Conservation (phyloP, 1,139 yeast species). For the Yamadazyma atlantica region DNA sequence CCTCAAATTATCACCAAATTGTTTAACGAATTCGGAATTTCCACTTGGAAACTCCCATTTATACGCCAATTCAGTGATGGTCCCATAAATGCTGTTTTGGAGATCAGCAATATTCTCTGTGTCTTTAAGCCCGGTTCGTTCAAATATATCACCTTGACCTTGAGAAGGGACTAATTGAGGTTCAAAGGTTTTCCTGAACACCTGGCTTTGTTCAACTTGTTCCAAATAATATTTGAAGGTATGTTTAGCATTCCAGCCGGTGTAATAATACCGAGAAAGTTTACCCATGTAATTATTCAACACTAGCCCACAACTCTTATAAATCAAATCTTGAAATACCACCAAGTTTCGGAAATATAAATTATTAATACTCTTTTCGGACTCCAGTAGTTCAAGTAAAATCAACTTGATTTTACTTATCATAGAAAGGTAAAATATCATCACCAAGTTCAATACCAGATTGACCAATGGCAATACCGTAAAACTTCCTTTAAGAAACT, state of each 20-base stretch:
- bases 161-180: not conserved
- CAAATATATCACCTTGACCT: no score
- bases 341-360: not conserved
- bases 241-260: not conserved
- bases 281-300: not conserved
- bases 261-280: not conserved
- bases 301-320: not conserved
- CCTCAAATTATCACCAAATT: no score
- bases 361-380: not conserved
- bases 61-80: not conserved
- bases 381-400: not conserved
- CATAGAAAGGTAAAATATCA: not conserved
- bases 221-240: not conserved
- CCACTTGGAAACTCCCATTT: not conserved
- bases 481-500: not conserved
- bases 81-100: not conserved
- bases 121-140: not conserved
- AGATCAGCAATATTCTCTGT: not conserved
- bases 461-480: not conserved
- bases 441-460: not conserved
- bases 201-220: not conserved
- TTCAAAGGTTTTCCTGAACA: not conserved
- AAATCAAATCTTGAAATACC: no score
- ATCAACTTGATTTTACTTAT: not conserved
- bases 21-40: no score